These are phyloP conservation scores for Aspergillus affinis DNA, from an alignment of 495 filamentous ascomycete species.

Conservation along the genomic window DNA sequence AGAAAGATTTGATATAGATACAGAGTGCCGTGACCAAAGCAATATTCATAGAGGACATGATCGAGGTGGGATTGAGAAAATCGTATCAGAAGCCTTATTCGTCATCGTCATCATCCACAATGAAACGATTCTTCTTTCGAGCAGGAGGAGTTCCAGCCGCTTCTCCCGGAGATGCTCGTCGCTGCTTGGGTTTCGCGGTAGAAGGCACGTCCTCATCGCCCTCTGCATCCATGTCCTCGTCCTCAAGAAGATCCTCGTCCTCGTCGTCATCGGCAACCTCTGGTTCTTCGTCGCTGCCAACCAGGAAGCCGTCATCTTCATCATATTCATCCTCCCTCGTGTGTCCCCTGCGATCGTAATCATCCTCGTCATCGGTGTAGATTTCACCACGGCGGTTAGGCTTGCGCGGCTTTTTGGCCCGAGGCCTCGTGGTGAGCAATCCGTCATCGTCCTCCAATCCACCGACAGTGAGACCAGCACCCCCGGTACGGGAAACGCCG, in stretches of 20 bases:
- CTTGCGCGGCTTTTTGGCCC: slow-evolving; percentile 43
- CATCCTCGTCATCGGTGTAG: slow-evolving; percentile 56
- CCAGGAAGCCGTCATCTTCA: slow-evolving; percentile 75
- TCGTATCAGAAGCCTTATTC: slow-evolving; percentile 25
- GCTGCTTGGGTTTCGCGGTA: slow-evolving; percentile 28
- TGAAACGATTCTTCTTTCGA: slow-evolving; percentile 48
- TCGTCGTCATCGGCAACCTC: slow-evolving; percentile 59
- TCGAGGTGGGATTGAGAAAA: not conserved
- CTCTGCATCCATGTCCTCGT: slow-evolving; percentile 57
- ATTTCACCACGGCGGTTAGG: slow-evolving; percentile 53
- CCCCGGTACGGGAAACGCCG: slow-evolving; percentile 45
- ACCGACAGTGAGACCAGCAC: slow-evolving; percentile 66
- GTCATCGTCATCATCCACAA: slow-evolving; percentile 49
- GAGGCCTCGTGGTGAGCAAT: slow-evolving; percentile 42
- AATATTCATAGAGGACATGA: slow-evolving; percentile 8
- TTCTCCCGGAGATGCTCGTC: slow-evolving; percentile 21
- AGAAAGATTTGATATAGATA: slow-evolving; percentile 7
- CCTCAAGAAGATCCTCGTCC: slow-evolving; percentile 62
- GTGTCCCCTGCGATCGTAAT: slow-evolving; percentile 61
- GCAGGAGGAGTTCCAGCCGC: slow-evolving; percentile 36
- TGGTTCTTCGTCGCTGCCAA: slow-evolving; percentile 70
- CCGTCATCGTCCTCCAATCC: slow-evolving; percentile 70
- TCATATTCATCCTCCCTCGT: slow-evolving; percentile 80
- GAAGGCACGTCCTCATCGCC: slow-evolving; percentile 50
- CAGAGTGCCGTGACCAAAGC: slow-evolving; percentile 5